Percentiles rank a stretch among this genome's conserved stretches.
These are phyloP conservation scores for Cydonia oblonga DNA, from an alignment of 331 rosid species.

Conservation along the genomic window DNA sequence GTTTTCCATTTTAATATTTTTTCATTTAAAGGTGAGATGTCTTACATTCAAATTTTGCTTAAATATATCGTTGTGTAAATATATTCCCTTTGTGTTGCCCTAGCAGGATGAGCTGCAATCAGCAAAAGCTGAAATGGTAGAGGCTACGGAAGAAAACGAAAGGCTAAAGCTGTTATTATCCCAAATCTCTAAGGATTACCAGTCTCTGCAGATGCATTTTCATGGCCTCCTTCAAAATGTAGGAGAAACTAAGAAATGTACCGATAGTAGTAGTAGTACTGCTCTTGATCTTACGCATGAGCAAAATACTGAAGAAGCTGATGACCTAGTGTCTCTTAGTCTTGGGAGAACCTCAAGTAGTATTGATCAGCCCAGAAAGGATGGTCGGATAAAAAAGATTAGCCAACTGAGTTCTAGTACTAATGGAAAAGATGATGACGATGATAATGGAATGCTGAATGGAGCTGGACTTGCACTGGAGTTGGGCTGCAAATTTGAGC, in stretches of 20 bases:
- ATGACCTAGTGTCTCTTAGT: slow-evolving; percentile 40
- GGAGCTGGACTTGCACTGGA: slow-evolving; percentile 38
- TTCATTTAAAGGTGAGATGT: background rate
- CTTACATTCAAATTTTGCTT: too few relatives aligned
- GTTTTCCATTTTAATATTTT: too few relatives aligned
- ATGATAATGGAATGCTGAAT: slow-evolving; percentile 3
- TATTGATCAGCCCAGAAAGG: background rate
- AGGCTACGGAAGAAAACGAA: slow-evolving; percentile 44
- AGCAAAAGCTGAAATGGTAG: slow-evolving; percentile 29
- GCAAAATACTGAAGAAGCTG: slow-evolving; percentile 9
- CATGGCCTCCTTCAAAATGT: slow-evolving; percentile 24
- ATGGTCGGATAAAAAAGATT: background rate
- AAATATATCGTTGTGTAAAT: background rate
- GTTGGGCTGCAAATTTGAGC: slow-evolving; percentile 26
- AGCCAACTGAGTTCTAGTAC: background rate
- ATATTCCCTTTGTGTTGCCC: background rate
- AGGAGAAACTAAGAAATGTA: slow-evolving; percentile 8
- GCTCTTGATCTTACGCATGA: background rate
- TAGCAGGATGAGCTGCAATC: slow-evolving; percentile 27
- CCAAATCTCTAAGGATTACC: slow-evolving; percentile 20
- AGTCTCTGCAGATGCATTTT: slow-evolving; percentile 30
- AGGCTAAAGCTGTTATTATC: slow-evolving; percentile 26
- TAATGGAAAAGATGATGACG: slow-evolving; percentile 4
- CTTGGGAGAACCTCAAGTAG: slow-evolving; percentile 34
- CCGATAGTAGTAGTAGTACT: background rate